Evolutionary conservation across 306 rosid genomes (phyloP).

Genomic region (Quercus parvula): DNA sequence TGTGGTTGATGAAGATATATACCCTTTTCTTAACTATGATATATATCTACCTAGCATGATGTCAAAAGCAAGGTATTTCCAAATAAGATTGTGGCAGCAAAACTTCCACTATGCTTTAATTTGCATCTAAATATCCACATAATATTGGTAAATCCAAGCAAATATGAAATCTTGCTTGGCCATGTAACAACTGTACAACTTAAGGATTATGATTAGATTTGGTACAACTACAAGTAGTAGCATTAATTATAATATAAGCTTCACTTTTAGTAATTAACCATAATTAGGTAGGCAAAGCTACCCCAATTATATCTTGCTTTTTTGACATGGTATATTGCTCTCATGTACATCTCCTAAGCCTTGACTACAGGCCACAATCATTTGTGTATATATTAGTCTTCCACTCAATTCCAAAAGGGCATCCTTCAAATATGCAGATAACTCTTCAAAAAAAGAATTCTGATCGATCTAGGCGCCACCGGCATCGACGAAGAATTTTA

Average conservation of each 20-base stretch:
- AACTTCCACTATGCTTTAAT: conserved; percentile 28
- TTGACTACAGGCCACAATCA: conserved; percentile 27
- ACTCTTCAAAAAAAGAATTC: not conserved
- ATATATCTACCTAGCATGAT: conserved; percentile 29
- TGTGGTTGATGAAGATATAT: not conserved
- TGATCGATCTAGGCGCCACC: not conserved
- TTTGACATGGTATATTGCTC: conserved; percentile 1
- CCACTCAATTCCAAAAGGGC: not conserved
- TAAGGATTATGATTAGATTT: conserved; percentile 18
- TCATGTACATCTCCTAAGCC: not conserved
- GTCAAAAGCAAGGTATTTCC: conserved; percentile 36
- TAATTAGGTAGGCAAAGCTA: conserved; percentile 33
- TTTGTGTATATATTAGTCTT: conserved; percentile 22
- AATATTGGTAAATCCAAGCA: conserved; percentile 16
- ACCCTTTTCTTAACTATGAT: not conserved
- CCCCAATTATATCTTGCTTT: not conserved
- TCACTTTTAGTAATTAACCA: conserved; percentile 8
- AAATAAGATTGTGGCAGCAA: conserved; percentile 44
- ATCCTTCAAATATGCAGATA: conserved; percentile 2
- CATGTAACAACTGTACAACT: conserved; percentile 15
- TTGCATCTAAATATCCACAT: conserved; percentile 14
- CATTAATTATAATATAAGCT: not conserved
- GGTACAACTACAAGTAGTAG: not conserved
- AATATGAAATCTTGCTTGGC: conserved; percentile 6
- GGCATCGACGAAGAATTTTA: not conserved